Percentiles rank a stretch among this genome's conserved stretches.
Evolutionary conservation across 2,329 filamentous ascomycete species (phyloP).

Genomic region (Teratosphaeria destructans): DNA sequence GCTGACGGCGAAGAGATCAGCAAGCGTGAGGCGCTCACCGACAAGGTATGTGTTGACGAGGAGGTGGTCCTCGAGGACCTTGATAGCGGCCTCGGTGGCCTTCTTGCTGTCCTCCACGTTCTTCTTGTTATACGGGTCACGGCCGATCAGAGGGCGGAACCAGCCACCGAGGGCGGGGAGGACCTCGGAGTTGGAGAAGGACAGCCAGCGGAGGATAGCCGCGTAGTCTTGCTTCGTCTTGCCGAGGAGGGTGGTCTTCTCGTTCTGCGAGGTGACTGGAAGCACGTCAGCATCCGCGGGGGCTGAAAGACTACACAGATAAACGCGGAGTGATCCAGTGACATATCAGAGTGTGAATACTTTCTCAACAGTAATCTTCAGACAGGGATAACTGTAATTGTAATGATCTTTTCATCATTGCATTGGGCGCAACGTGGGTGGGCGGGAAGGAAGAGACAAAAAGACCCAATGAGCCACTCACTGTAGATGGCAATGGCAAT

Average conservation of each 20-base stretch:
- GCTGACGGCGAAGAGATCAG: conserved; percentile 75
- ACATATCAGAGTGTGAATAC: conserved; percentile 66
- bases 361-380: conserved; percentile 86
- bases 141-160: conserved; percentile 78
- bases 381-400: conserved; percentile 93
- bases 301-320: not conserved
- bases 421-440: conserved; percentile 7
- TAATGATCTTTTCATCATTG: conserved; percentile 65
- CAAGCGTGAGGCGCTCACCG: conserved; percentile 92
- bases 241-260: conserved; percentile 97
- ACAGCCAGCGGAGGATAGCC: conserved; percentile 97
- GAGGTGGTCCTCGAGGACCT: conserved; percentile 76
- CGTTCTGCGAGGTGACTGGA: conserved; percentile 94
- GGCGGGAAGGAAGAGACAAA: not conserved
- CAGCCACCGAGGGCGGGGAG: conserved; percentile 63
- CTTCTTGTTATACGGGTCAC: conserved; percentile 95
- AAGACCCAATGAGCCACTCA: conserved; percentile 46
- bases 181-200: conserved; percentile 85
- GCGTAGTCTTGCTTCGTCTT: conserved; percentile 99
- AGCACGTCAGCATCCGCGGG: not conserved
- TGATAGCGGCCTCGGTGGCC: conserved; percentile 55
- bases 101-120: conserved; percentile 70
- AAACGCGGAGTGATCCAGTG: not conserved
- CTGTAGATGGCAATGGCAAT: conserved; percentile 96
- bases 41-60: conserved; percentile 92